phyloP scores from a whole-genome alignment of 2,329 filamentous ascomycete species.

The Echinosphaeria canescens region DNA sequence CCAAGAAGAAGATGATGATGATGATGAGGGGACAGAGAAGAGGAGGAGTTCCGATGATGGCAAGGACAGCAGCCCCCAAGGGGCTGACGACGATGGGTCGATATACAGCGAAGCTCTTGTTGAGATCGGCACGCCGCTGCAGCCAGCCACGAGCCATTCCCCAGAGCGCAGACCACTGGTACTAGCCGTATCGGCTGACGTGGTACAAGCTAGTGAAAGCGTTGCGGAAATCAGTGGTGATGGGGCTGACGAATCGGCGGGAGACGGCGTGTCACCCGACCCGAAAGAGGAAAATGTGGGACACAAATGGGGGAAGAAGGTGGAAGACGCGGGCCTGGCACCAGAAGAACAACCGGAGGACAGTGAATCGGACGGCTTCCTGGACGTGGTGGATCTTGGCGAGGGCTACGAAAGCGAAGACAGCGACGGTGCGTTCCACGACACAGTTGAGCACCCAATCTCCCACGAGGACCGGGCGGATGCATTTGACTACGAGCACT shows the following conservation, averaged over 20 bases:
- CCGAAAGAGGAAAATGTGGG: conserved; percentile 2
- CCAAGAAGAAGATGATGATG: no score
- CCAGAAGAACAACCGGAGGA: no score
- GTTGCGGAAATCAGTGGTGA: no score
- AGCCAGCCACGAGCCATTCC: conserved; percentile 3
- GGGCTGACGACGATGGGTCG: conserved; percentile 9
- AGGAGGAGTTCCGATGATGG: conserved; percentile 1
- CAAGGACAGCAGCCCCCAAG: conserved; percentile 3
- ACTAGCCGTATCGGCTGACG: no score
- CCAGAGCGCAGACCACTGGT: conserved; percentile 2
- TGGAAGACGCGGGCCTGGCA: no score
- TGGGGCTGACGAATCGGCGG: no score
- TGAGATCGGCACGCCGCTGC: conserved; percentile 8
- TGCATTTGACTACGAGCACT: conserved; percentile 91
- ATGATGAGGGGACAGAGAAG: no score
- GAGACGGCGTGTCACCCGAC: no score
- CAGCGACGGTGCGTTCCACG: conserved; percentile 40
- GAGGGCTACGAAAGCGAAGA: conserved; percentile 35
- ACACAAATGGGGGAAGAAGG: conserved; percentile 6
- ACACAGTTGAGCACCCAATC: conserved; percentile 32
- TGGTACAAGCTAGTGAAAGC: no score
- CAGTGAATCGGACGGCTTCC: conserved; percentile 11
- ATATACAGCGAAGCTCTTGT: conserved; percentile 8
- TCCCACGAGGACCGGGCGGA: conserved; percentile 88
- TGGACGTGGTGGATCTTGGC: conserved; percentile 10